Conservation (phyloP, 345 rosid species). For the Rhizophora mangle region DNA sequence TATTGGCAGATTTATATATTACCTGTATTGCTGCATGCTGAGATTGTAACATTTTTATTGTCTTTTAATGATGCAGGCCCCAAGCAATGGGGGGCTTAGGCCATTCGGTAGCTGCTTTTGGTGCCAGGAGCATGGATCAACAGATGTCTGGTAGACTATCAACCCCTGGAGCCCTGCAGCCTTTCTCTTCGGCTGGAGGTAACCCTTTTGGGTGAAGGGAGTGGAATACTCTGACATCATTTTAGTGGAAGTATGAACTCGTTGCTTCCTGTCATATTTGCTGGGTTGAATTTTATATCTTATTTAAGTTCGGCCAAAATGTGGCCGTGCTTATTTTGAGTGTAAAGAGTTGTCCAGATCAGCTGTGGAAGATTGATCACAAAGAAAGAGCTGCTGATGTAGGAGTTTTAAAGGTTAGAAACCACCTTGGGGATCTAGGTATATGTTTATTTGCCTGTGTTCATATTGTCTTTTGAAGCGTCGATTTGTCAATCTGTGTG, state of each 20-base stretch:
- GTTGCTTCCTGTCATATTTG: constrained; percentile 31
- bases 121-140: constrained; percentile 44
- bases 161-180: constrained; percentile 35
- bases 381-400: neutral
- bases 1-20: neutral
- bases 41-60: neutral
- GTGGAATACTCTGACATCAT: constrained; percentile 3
- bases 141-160: constrained; percentile 41
- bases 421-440: constrained; percentile 14
- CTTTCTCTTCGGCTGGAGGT: constrained; percentile 54
- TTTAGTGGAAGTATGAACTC: constrained; percentile 32
- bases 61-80: constrained; percentile 25
- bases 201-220: constrained; percentile 64
- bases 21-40: neutral
- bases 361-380: constrained; percentile 8
- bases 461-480: constrained; percentile 15
- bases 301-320: constrained; percentile 19
- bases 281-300: constrained; percentile 17
- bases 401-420: neutral
- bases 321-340: constrained; percentile 4
- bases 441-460: constrained; percentile 5
- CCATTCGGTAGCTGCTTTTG: constrained; percentile 34
- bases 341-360: constrained; percentile 16
- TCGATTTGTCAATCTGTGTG: constrained; percentile 15
- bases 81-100: constrained; percentile 40